Conservation (phyloP, 108 stramenopile genomes). For the Conticribra guillardii region DNA sequence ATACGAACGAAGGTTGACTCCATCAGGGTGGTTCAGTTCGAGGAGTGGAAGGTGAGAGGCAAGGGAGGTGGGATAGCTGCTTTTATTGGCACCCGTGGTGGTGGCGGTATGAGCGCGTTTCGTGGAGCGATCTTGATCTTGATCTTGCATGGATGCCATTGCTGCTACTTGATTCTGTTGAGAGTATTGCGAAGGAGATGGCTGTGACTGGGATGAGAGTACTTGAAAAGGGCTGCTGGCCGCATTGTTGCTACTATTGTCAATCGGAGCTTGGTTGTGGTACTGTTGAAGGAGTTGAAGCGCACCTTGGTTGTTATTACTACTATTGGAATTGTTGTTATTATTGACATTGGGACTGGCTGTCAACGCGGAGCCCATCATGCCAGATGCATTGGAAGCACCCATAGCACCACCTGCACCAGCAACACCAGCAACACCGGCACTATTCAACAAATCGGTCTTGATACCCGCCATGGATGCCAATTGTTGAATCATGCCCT, state of each 20-base stretch:
- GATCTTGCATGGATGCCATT: too few relatives aligned
- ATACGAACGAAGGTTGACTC: conserved; percentile 72
- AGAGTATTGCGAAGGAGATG: not conserved
- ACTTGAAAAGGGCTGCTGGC: not conserved
- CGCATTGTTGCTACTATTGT: not conserved
- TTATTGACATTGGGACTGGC: not conserved
- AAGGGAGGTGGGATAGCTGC: conserved; percentile 56
- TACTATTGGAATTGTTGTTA: conserved; percentile 17
- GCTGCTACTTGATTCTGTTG: conserved; percentile 21
- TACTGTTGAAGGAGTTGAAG: conserved; percentile 30
- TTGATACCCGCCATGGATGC: conserved; percentile 2
- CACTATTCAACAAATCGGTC: too few relatives aligned
- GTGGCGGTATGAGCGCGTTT: conserved; percentile 7
- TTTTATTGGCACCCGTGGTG: conserved; percentile 11
- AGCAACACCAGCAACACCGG: too few relatives aligned
- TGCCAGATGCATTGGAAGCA: too few relatives aligned
- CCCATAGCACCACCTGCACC: too few relatives aligned
- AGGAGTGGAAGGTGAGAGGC: conserved; percentile 67
- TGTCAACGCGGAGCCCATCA: too few relatives aligned
- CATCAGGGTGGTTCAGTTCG: conserved; percentile 62
- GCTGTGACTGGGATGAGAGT: not conserved
- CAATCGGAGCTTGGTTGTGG: conserved; percentile 17
- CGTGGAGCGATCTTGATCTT: conserved; percentile 22
- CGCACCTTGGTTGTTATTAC: conserved; percentile 8
- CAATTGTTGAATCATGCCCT: conserved; percentile 21